These are phyloP conservation scores for Tilletiopsis washingtonensis DNA, from an alignment of 1,284 basidiomycete genomes.

Conservation along the genomic window DNA sequence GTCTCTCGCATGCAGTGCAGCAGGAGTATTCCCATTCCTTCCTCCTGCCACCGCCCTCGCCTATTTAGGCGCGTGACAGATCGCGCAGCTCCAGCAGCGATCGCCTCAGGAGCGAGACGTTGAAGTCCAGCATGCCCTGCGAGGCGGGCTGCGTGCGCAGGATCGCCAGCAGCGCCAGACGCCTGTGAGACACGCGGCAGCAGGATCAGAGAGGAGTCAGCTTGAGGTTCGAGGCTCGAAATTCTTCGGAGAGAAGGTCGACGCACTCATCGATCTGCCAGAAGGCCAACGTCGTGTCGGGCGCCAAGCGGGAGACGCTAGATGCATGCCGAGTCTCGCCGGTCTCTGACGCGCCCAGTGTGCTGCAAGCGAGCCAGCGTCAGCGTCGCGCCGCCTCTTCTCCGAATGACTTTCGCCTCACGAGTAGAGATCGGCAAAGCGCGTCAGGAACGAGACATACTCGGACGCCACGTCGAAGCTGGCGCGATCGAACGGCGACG, in stretches of 20 bases:
- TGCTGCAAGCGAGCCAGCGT: not conserved
- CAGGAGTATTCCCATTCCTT: no score
- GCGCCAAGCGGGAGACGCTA: constrained; percentile 55
- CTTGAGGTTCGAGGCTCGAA: not conserved
- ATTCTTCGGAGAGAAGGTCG: not conserved
- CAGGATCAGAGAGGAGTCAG: no score
- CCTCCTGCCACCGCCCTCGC: no score
- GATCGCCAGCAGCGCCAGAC: not conserved
- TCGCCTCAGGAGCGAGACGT: no score
- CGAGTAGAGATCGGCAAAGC: constrained; percentile 66
- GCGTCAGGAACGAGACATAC: constrained; percentile 77
- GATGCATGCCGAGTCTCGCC: constrained; percentile 20
- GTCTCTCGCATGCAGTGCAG: no score
- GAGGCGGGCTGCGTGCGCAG: no score
- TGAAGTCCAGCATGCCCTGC: no score
- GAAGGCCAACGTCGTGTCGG: constrained; percentile 72
- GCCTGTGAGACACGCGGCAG: not conserved
- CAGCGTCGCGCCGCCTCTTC: no score
- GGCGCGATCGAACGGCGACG: constrained; percentile 78
- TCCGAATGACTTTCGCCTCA: not conserved
- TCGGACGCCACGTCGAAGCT: constrained; percentile 84
- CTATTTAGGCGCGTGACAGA: no score
- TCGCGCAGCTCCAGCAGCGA: no score
- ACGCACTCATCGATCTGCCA: constrained; percentile 70
- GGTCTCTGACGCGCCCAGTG: not conserved